Evolutionary conservation across 2,329 filamentous ascomycete genomes (phyloP).

Genomic region (Acephala macrosclerotiorum): DNA sequence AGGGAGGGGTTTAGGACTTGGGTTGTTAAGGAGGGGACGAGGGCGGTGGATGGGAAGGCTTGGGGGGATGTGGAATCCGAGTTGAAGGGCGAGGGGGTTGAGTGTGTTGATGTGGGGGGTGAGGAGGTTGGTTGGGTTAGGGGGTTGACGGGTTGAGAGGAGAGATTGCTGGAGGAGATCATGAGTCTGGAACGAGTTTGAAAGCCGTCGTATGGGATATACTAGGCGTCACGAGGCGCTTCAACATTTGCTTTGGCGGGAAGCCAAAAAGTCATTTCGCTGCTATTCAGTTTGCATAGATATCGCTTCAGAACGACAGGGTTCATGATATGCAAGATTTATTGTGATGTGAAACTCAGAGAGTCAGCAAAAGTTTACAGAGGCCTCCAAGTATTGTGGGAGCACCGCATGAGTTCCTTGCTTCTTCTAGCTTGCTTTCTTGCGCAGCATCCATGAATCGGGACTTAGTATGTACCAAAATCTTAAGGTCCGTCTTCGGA

Average conservation of each 20-base stretch:
- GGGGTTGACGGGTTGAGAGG: constrained; percentile 5
- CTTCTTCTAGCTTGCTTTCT: no score
- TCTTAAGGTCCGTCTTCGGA: background rate
- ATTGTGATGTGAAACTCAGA: no score
- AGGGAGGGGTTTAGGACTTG: constrained; percentile 79
- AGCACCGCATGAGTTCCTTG: background rate
- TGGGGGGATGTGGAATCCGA: constrained; percentile 63
- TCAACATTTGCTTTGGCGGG: background rate
- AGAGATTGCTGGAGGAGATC: background rate
- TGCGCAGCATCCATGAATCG: background rate
- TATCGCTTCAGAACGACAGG: background rate
- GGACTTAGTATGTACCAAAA: background rate
- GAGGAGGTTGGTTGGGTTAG: constrained; percentile 59
- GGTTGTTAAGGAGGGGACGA: constrained; percentile 81
- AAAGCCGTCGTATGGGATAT: background rate
- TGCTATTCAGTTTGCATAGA: background rate
- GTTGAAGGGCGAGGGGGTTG: constrained; percentile 66
- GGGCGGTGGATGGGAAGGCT: constrained; percentile 67
- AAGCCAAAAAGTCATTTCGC: background rate
- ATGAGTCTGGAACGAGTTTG: background rate
- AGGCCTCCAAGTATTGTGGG: background rate
- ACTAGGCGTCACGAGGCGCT: background rate
- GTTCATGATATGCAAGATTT: background rate
- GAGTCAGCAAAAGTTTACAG: background rate
- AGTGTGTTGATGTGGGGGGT: constrained; percentile 64